Percentiles rank a stretch among this genome's conserved stretches.
These are phyloP conservation scores for Calonectria multiphialidica DNA, from an alignment of 2,329 filamentous ascomycete species.

Conservation along the genomic window DNA sequence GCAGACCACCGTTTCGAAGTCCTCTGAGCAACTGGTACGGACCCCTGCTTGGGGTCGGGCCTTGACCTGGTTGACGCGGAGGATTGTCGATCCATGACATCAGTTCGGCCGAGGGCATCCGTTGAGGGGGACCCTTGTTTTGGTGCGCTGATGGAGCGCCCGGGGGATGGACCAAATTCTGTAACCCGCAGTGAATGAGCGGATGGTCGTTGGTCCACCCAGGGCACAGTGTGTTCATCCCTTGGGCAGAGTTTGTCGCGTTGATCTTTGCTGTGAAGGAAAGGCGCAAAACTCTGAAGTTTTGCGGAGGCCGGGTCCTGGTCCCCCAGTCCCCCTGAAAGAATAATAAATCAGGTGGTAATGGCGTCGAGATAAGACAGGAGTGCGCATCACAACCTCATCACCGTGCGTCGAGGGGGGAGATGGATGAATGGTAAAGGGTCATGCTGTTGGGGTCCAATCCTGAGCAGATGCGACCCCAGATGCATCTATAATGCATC, in stretches of 20 bases:
- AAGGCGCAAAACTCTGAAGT: background rate
- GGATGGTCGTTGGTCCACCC: constrained; percentile 14
- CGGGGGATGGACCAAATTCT: constrained; percentile 20
- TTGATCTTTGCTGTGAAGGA: constrained; percentile 14
- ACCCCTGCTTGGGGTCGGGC: constrained; percentile 22
- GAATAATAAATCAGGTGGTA: constrained; percentile 11
- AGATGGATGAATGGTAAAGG: background rate
- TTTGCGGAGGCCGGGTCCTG: background rate
- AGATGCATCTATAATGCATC: constrained; percentile 10
- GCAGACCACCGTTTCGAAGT: constrained; percentile 37
- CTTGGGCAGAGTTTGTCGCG: constrained; percentile 8
- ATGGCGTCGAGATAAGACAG: constrained; percentile 9
- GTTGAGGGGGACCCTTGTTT: constrained; percentile 29
- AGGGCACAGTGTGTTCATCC: constrained; percentile 11
- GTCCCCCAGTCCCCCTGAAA: background rate
- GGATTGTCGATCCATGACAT: constrained; percentile 50
- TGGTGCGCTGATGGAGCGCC: constrained; percentile 32
- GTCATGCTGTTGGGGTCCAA: background rate
- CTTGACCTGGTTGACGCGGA: constrained; percentile 32
- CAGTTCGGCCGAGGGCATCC: constrained; percentile 39
- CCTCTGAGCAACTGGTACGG: constrained; percentile 15
- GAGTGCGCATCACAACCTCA: constrained; percentile 3
- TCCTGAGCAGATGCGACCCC: background rate
- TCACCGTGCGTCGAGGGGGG: background rate
- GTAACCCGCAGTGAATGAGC: constrained; percentile 22